Percentiles rank a stretch among this genome's conserved stretches.
These are phyloP conservation scores for Blastobotrys niveus DNA, from an alignment of 1,139 yeast species.

Conservation along the genomic window DNA sequence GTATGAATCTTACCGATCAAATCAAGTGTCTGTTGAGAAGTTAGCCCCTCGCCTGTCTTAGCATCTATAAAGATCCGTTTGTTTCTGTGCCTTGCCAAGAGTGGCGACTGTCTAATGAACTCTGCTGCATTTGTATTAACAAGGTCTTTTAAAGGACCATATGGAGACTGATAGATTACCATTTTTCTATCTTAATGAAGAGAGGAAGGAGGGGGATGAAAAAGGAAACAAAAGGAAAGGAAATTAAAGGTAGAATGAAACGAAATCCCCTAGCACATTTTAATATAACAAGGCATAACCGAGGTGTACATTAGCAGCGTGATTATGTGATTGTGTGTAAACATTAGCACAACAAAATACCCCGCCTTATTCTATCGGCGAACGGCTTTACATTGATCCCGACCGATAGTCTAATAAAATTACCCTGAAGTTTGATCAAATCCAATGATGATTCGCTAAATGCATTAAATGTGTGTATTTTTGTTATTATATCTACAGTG, in stretches of 20 bases:
- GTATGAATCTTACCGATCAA: conserved; percentile 24
- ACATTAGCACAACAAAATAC: too few relatives aligned
- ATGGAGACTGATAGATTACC: conserved; percentile 20
- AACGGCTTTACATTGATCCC: too few relatives aligned
- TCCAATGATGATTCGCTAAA: too few relatives aligned
- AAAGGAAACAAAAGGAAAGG: not conserved
- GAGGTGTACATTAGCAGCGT: not conserved
- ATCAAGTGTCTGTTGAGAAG: conserved; percentile 22
- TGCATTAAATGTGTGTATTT: too few relatives aligned
- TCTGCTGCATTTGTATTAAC: conserved; percentile 25
- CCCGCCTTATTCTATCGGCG: too few relatives aligned
- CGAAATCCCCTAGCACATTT: too few relatives aligned
- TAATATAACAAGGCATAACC: not conserved
- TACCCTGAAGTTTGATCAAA: too few relatives aligned
- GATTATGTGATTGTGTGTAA: too few relatives aligned
- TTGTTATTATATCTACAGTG: too few relatives aligned
- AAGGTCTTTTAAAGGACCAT: conserved; percentile 19
- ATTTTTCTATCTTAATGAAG: not conserved
- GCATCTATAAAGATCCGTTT: conserved; percentile 28
- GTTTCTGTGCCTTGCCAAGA: conserved; percentile 14
- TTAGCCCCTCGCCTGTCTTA: conserved; percentile 22
- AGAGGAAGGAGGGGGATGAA: too few relatives aligned
- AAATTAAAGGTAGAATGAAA: too few relatives aligned
- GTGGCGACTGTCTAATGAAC: conserved; percentile 21
- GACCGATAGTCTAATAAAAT: too few relatives aligned